Evolutionary conservation across 441 rosid genomes (phyloP), one percentile per base, ranked within the genome.

Genomic region (Capsella rubella): DNA sequence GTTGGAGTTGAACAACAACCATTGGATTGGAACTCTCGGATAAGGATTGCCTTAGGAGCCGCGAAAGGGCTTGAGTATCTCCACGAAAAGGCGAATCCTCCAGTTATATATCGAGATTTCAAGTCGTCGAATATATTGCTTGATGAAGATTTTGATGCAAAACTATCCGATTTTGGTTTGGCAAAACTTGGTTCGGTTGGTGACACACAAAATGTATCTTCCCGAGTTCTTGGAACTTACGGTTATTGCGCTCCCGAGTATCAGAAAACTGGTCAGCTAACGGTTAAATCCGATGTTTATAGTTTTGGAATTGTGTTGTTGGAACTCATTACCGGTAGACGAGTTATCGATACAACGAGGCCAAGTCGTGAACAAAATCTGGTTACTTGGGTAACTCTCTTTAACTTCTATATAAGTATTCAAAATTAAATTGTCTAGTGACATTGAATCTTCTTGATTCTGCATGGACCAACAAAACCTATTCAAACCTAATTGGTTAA

Each of bases 231-330:
- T 86, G 98, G 95, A 74, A 89, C 89, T 1, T 89, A 87, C 14
- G 95, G 98, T 8, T 92, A 92, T 58, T 89, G 98, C 31, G 98
- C 96, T 4, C 98, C 96, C 0, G 96, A 90, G 63, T 92, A 90
- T 64, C 93, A 89, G 49, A 84, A 82, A 80, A 84, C 89, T 3
- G 93, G 95, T 1, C 89, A 85, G 21, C 52, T 90, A 7, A 87
- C 96, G 0, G 81, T 83, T 2, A 90, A 89, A 68, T 90, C 97
- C 0, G 97, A 92, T 68, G 95, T 92, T 4, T 92, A 92, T 69
- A 89, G 93, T 61, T 87, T 90, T 37, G 98, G 98, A 37, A 93
- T 92, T 21, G 90, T 92, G 51, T 32, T 92, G 51, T 77, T 92
- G 79, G 98, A 92, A 73, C 67, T 90, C 54, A 87, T 92, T 81